phyloP scores from a whole-genome alignment of 139 green algal genomes.

The Eudorina sp. region DNA sequence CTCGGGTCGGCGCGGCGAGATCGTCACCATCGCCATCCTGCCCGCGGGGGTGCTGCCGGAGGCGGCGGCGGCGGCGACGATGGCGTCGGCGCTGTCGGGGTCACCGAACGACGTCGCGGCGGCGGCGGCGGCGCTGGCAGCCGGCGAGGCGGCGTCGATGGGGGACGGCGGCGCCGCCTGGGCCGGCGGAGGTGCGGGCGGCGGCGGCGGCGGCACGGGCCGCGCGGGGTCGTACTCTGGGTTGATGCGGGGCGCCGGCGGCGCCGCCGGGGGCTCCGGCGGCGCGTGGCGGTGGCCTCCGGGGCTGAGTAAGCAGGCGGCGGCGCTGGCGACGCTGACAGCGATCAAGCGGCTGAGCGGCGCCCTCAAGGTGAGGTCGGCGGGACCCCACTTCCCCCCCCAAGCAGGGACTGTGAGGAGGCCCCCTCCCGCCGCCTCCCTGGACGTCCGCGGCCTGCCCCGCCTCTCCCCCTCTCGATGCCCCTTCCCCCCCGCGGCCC shows the following conservation, averaged over 20 bases:
- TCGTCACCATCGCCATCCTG: constrained; percentile 83
- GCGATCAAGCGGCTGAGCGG: constrained; percentile 63
- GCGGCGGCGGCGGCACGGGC: not conserved
- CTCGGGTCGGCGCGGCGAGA: constrained; percentile 58
- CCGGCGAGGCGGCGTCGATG: constrained; percentile 39
- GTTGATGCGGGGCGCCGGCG: not conserved
- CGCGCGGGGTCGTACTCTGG: not conserved
- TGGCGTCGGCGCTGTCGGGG: constrained; percentile 16
- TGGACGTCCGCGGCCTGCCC: not conserved
- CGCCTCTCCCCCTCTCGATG: not conserved
- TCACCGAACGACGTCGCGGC: constrained; percentile 30
- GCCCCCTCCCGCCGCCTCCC: too few relatives aligned
- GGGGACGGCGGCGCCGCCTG: not conserved
- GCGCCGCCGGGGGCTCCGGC: not conserved
- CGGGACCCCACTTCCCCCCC: not conserved
- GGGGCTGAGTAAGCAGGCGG: constrained; percentile 13
- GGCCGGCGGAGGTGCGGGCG: not conserved
- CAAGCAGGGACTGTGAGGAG: too few relatives aligned
- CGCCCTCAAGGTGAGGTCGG: constrained; percentile 59
- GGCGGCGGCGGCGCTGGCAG: constrained; percentile 39
- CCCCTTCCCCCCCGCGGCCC: not conserved
- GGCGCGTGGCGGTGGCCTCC: constrained; percentile 7
- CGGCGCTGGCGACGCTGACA: constrained; percentile 38
- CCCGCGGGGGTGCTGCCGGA: constrained; percentile 64
- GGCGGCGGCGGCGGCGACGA: not conserved